These are phyloP conservation scores for Erodium trifolium DNA, from an alignment of 441 rosid genomes.

Conservation along the genomic window DNA sequence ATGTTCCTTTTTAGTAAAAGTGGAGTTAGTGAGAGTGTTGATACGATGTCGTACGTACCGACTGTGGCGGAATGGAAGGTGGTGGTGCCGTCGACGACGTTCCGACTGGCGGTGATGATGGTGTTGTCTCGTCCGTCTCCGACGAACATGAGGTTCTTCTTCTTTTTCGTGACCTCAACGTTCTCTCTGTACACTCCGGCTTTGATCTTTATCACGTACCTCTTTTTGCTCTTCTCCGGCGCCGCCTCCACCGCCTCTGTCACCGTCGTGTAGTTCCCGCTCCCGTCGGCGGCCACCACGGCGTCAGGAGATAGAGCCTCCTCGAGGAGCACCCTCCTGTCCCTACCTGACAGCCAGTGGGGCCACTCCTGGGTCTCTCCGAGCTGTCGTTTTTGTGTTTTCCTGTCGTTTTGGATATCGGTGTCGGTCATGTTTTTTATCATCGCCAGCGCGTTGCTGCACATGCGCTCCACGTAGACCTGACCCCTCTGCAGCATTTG, in stretches of 20 bases:
- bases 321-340: no score
- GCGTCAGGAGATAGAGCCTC: neutral
- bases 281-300: slow-evolving; percentile 1
- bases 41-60: slow-evolving; percentile 31
- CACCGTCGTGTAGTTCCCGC: slow-evolving; percentile 3
- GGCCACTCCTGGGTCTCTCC: no score
- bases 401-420: no score
- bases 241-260: slow-evolving; percentile 12
- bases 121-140: slow-evolving; percentile 94
- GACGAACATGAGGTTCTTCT: slow-evolving; percentile 70
- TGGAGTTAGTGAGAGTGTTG: no score
- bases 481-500: slow-evolving; percentile 38
- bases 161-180: slow-evolving; percentile 80
- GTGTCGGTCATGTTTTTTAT: no score
- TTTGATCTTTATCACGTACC: neutral
- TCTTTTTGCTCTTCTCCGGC: slow-evolving; percentile 23
- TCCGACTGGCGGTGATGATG: slow-evolving; percentile 54
- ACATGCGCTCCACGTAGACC: slow-evolving; percentile 66
- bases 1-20: no score
- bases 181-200: slow-evolving; percentile 62
- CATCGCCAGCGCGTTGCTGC: slow-evolving; percentile 36
- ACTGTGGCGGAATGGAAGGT: slow-evolving; percentile 91
- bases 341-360: no score
- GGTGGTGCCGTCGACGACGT: slow-evolving; percentile 43
- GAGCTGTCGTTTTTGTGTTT: no score